Base-by-base conservation (phyloP, 768 basidiomycete genomes). In the Rhizopogon rudus region DNA sequence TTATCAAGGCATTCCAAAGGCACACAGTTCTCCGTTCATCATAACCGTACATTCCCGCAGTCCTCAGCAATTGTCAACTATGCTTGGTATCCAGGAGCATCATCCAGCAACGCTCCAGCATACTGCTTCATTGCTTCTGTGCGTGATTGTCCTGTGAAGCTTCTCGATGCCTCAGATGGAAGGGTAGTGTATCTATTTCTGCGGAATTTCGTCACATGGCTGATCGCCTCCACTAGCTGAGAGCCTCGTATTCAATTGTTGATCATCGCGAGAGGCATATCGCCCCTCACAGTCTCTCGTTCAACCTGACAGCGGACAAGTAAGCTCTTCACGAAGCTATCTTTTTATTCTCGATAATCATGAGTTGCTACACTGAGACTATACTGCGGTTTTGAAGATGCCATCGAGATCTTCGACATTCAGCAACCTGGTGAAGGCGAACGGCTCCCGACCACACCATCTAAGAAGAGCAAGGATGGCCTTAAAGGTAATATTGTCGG, bases 241-340 rank as follows among this genome's bases (percentile, higher is more conserved):
- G 95, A 16, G 96, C 94, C 0, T 94, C 92, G 1, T 98, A 98
- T 68, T 77, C 78, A 40, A 96, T 98, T 40, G 81, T 98, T 9
- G 94, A 98, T 67, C 95, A 98, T 63, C 77, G 88, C n/a, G 96
- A 98, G 71, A 81, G 94, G 33, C 84, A 91, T 52, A 76, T 97
- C 40, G 93, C 92, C 0, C 94, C 96, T 0, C 88, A 93, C 53
- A 83, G 83, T 60, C 75, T 98, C 56, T 78, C 87, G 0, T 98
- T 97, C 70, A 90, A 91, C 61, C 67, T 77, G 1, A 71, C 80
- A 5, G 84, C 81, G 0, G 75, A 84, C 37, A 87, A 78, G 93
- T 93, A 54, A 52, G 77, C 62, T 22, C 41, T 45, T 46, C 40
- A 35, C 44, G 40, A 5, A 33, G n/a, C 16, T 50, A 14, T 45